Evolutionary conservation across 345 rosid genomes (phyloP).

Genomic region (Melaleuca quinquenervia): DNA sequence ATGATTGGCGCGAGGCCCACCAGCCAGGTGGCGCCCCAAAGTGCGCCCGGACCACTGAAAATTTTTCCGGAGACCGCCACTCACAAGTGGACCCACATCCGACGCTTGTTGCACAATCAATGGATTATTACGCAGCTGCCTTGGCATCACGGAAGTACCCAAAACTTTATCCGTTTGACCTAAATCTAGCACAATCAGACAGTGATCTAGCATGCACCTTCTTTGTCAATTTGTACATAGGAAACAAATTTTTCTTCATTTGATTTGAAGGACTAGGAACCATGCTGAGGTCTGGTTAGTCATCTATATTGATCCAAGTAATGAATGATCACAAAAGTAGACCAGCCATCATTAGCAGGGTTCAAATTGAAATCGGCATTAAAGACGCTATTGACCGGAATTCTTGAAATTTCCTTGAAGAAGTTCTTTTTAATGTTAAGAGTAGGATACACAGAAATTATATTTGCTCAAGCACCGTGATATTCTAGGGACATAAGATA

Average conservation of each 20-base stretch:
- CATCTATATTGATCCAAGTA: background rate
- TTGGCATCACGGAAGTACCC: too few species aligned
- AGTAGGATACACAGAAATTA: background rate
- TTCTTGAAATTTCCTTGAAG: background rate
- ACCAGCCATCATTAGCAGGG: background rate
- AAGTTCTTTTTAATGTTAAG: background rate
- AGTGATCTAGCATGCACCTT: too few species aligned
- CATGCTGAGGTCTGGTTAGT: background rate
- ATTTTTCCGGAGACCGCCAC: too few species aligned
- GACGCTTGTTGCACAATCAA: too few species aligned
- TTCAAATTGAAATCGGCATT: background rate
- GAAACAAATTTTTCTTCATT: background rate
- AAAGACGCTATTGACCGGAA: background rate
- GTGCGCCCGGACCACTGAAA: too few species aligned
- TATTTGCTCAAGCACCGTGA: background rate
- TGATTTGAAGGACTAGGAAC: background rate
- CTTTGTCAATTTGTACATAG: background rate
- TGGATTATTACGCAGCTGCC: too few species aligned
- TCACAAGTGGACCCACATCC: too few species aligned
- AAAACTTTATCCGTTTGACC: background rate
- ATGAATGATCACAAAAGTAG: background rate
- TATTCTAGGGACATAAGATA: background rate
- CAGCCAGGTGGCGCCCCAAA: too few species aligned
- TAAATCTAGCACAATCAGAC: too few species aligned
- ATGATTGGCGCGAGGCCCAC: too few species aligned